These are phyloP conservation scores for Coemansia sp. DNA, from an alignment of 192 early-diverging fungal species.

Conservation along the genomic window DNA sequence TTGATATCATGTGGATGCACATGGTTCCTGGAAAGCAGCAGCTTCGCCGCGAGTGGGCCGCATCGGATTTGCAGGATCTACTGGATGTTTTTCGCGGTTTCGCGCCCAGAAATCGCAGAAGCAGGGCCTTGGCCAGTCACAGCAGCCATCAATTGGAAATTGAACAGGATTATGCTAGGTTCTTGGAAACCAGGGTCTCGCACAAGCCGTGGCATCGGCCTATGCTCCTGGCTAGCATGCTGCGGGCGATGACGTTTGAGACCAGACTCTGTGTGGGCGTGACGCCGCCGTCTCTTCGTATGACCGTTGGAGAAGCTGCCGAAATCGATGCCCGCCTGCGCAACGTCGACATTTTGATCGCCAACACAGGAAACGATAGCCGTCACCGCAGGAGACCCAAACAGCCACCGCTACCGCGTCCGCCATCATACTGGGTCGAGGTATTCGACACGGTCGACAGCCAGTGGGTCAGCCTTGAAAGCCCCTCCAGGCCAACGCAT, in stretches of 20 bases:
- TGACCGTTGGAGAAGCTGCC: slow-evolving; percentile 38
- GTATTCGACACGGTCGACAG: slow-evolving; percentile 54
- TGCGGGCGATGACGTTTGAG: slow-evolving; percentile 36
- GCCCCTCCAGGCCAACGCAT: slow-evolving; percentile 10
- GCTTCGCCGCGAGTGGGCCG: slow-evolving; percentile 44
- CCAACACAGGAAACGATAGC: slow-evolving; percentile 1
- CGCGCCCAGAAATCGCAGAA: slow-evolving; percentile 1
- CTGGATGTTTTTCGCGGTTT: slow-evolving; percentile 22
- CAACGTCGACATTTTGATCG: slow-evolving; percentile 7
- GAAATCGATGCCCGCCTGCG: slow-evolving; percentile 16
- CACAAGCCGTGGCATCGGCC: slow-evolving; percentile 42
- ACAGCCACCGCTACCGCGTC: background rate
- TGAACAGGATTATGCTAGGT: slow-evolving; percentile 17
- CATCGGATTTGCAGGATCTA: slow-evolving; percentile 28
- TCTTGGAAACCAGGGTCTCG: slow-evolving; percentile 16
- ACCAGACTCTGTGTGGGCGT: slow-evolving; percentile 40
- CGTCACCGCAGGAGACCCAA: background rate
- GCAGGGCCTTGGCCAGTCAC: background rate
- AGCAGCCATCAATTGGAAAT: background rate
- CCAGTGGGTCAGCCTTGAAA: slow-evolving; percentile 57
- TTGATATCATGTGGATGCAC: slow-evolving; percentile 29
- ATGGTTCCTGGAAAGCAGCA: slow-evolving; percentile 21
- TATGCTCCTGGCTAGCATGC: slow-evolving; percentile 36
- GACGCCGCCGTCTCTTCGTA: slow-evolving; percentile 24
- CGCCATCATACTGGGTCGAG: slow-evolving; percentile 62